These are phyloP conservation scores for Macrolepiota fuliginosa DNA, from an alignment of 768 basidiomycete species.

Conservation along the genomic window DNA sequence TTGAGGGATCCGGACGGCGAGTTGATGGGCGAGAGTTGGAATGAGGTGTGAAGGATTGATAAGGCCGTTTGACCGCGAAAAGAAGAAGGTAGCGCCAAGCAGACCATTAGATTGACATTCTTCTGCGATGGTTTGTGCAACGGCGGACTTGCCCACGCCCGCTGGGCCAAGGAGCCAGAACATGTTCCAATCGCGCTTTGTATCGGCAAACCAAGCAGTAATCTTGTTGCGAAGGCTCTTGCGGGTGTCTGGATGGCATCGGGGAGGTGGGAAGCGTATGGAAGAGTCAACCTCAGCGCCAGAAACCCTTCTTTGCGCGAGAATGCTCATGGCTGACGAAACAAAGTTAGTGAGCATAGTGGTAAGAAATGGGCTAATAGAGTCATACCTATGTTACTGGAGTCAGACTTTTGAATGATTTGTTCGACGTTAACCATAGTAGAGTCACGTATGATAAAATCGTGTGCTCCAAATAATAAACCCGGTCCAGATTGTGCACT, in stretches of 20 bases:
- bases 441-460: not conserved
- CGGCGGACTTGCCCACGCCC: not conserved
- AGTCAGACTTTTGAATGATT: not conserved
- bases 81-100: slow-evolving; percentile 3
- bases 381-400: not conserved
- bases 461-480: not conserved
- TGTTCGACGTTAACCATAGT: not conserved
- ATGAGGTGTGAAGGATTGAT: not conserved
- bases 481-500: not conserved
- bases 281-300: not conserved
- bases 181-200: slow-evolving; percentile 24
- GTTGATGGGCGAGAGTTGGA: not conserved
- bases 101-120: not conserved
- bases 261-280: slow-evolving; percentile 15
- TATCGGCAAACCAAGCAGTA: slow-evolving; percentile 34
- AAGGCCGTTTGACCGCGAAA: not conserved
- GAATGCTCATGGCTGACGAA: not conserved
- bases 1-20: not conserved
- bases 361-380: too few species aligned
- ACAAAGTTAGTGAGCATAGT: too few species aligned
- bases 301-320: not conserved
- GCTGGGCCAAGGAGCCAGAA: not conserved
- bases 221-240: slow-evolving; percentile 25
- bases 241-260: slow-evolving; percentile 11
- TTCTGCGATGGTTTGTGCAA: not conserved